A percentile compares a stretch with the other conserved stretches of the same genome.
Evolutionary conservation across 2,329 filamentous ascomycete genomes (phyloP).

Genomic region (Westerdykella sp.): DNA sequence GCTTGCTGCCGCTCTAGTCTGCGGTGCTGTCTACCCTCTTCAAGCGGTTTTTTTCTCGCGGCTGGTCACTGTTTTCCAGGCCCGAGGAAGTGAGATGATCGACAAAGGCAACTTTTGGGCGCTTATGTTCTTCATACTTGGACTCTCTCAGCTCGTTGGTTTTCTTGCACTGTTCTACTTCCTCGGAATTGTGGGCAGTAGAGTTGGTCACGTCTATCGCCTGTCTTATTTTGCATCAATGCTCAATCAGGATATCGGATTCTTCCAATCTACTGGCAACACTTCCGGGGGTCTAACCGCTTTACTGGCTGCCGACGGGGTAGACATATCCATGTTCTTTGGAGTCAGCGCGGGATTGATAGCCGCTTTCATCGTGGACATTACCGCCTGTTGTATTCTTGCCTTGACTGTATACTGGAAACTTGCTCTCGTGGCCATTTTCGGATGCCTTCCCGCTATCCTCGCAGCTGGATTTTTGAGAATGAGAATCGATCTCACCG

Average conservation of each 20-base stretch:
- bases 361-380: conserved; percentile 67
- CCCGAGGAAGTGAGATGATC: conserved; percentile 2
- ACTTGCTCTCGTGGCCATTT: conserved; percentile 68
- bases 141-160: conserved; percentile 9
- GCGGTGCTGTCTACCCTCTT: not conserved
- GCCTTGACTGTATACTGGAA: conserved; percentile 74
- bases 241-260: conserved; percentile 81
- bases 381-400: conserved; percentile 57
- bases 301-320: conserved; percentile 81
- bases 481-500: conserved; percentile 4
- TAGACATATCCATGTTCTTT: conserved; percentile 70
- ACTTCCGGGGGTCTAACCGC: conserved; percentile 76
- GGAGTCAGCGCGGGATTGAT: conserved; percentile 36
- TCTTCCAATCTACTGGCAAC: conserved; percentile 67
- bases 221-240: conserved; percentile 58
- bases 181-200: not conserved
- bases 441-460: conserved; percentile 66
- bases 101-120: conserved; percentile 14
- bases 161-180: conserved; percentile 8
- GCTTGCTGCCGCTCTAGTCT: not conserved
- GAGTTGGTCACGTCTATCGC: conserved; percentile 1
- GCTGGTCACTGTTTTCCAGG: not conserved
- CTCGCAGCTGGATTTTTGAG: conserved; percentile 70
- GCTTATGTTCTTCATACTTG: conserved; percentile 20
- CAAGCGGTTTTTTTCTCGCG: not conserved